A percentile compares a stretch with the other conserved stretches of the same genome.
These are phyloP conservation scores for Candida dajiaensis DNA, from an alignment of 805 yeast genomes.

Conservation along the genomic window DNA sequence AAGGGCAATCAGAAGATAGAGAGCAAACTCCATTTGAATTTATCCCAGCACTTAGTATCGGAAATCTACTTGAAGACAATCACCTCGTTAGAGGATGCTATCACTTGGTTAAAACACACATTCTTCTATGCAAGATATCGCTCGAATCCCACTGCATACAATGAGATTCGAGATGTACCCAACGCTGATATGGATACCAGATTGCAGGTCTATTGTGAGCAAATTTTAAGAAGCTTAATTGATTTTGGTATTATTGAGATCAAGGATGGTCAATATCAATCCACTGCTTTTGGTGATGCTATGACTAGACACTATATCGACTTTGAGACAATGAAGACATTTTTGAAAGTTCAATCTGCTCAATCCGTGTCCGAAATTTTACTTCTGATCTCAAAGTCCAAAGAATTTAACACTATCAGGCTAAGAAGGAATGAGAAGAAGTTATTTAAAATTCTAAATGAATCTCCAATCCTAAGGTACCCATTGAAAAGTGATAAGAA, in stretches of 20 bases:
- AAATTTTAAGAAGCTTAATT: conserved; percentile 27
- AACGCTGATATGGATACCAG: conserved; percentile 25
- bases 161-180: conserved; percentile 22
- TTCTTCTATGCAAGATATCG: conserved; percentile 41
- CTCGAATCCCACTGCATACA: conserved; percentile 36
- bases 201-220: conserved; percentile 29
- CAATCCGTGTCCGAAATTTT: conserved; percentile 20
- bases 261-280: conserved; percentile 12
- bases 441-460: conserved; percentile 38
- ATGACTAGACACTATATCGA: conserved; percentile 44
- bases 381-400: conserved; percentile 28
- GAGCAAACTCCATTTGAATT: conserved; percentile 36
- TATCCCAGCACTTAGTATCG: conserved; percentile 37
- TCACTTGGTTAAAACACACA: conserved; percentile 42
- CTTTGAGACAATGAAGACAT: conserved; percentile 36
- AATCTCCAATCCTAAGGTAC: conserved; percentile 31
- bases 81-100: conserved; percentile 30
- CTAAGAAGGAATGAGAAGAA: conserved; percentile 40
- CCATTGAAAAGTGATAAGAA: conserved; percentile 29
- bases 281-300: conserved; percentile 40
- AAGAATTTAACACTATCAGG: conserved; percentile 36
- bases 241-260: conserved; percentile 26
- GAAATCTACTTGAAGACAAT: conserved; percentile 40
- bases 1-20: conserved; percentile 40
- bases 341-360: conserved; percentile 20